phyloP scores from a whole-genome alignment of 768 basidiomycete genomes.

The Boletus reticuloceps region DNA sequence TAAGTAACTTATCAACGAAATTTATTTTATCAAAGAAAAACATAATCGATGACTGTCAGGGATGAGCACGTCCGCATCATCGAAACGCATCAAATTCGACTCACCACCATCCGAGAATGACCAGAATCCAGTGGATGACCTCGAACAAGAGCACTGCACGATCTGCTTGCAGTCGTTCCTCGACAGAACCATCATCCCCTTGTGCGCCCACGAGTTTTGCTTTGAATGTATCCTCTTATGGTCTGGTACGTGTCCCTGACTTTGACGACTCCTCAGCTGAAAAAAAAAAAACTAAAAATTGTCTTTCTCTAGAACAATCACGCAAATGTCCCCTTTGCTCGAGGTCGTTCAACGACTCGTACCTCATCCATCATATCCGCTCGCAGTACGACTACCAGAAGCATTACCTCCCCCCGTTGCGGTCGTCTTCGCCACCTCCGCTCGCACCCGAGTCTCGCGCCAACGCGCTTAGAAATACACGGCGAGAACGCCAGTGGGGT shows the following conservation, averaged over 20 bases:
- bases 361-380: conserved; percentile 78
- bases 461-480: conserved; percentile 29
- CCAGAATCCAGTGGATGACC: not conserved
- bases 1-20: too few species aligned
- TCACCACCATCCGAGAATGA: too few species aligned
- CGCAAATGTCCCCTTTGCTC: conserved; percentile 77
- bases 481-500: conserved; percentile 54
- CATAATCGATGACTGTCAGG: too few species aligned
- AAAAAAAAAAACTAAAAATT: not conserved
- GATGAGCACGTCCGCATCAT: too few species aligned
- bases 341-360: conserved; percentile 56
- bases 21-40: too few species aligned
- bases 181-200: conserved; percentile 79
- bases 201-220: conserved; percentile 91
- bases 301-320: conserved; percentile 56
- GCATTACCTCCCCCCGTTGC: conserved; percentile 68
- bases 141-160: conserved; percentile 53
- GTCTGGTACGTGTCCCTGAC: conserved; percentile 56
- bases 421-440: conserved; percentile 46
- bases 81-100: too few species aligned
- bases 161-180: conserved; percentile 80
- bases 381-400: conserved; percentile 81
- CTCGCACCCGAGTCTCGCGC: conserved; percentile 29
- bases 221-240: conserved; percentile 88
- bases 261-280: not conserved